phyloP scores from a whole-genome alignment of 202 grass and related monocot genomes.

The Schoenoplectus tabernaemontani region DNA sequence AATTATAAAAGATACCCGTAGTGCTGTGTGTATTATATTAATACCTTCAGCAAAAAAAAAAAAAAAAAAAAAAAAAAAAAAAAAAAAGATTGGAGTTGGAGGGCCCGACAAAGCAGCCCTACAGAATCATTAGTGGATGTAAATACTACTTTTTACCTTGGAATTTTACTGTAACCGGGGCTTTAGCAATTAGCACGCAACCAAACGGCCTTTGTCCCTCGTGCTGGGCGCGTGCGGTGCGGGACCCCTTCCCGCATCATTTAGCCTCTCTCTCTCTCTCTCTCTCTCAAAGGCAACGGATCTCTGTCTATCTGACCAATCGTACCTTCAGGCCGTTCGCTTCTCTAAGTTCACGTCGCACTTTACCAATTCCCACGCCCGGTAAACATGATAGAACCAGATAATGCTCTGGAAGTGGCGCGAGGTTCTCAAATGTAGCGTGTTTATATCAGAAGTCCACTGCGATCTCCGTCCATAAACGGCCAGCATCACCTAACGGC shows the following conservation, averaged over 20 bases:
- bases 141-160: too few relatives aligned
- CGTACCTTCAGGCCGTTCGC: neutral
- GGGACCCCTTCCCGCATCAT: slow-evolving; percentile 17
- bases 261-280: neutral
- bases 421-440: neutral
- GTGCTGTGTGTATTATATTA: too few relatives aligned
- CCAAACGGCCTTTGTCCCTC: too few relatives aligned
- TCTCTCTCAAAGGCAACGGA: neutral
- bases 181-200: too few relatives aligned
- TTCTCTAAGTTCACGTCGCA: neutral
- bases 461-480: neutral
- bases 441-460: neutral
- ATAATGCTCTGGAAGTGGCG: neutral
- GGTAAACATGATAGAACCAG: neutral
- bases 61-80: too few relatives aligned
- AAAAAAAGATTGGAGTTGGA: too few relatives aligned
- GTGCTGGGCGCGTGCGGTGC: too few relatives aligned
- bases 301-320: neutral
- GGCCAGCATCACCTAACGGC: slow-evolving; percentile 8
- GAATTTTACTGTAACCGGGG: too few relatives aligned
- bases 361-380: neutral
- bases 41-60: neutral
- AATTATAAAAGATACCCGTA: too few relatives aligned
- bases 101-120: neutral
- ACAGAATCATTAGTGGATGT: neutral